Evolutionary conservation across 1,139 yeast genomes (phyloP).

Genomic region (Hemisphaericaspora lyxosophila): DNA sequence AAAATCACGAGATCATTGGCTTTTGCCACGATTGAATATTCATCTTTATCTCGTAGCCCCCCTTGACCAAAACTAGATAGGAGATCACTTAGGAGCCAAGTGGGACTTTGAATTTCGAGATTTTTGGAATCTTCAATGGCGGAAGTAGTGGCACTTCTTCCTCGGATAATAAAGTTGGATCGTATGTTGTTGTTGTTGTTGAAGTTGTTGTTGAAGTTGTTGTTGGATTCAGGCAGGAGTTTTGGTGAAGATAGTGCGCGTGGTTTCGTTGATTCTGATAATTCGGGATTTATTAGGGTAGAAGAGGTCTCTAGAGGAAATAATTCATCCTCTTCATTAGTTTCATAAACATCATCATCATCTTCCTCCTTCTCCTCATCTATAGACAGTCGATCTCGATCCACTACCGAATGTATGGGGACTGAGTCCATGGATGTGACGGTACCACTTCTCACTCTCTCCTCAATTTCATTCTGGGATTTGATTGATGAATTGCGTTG

Average conservation of each 20-base stretch:
- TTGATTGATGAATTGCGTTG: conserved; percentile 1
- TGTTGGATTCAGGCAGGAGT: background rate
- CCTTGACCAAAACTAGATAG: conserved; percentile 25
- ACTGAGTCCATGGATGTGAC: conserved; percentile 4
- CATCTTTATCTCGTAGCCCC: conserved; percentile 31
- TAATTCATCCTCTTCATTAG: background rate
- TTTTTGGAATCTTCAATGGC: background rate
- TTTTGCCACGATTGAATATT: conserved; percentile 50
- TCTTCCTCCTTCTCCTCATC: background rate
- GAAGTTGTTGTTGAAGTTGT: too few relatives aligned
- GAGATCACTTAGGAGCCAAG: conserved; percentile 39
- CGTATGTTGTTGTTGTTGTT: background rate
- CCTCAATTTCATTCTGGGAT: background rate
- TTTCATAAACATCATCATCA: background rate
- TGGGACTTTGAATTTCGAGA: conserved; percentile 28
- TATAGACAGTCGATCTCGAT: conserved; percentile 1
- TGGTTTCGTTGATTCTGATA: background rate
- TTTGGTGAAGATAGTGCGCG: background rate
- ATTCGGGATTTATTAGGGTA: background rate
- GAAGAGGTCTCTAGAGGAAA: background rate
- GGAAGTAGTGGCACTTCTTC: conserved; percentile 10
- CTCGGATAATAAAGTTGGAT: conserved; percentile 6
- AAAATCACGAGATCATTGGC: conserved; percentile 65
- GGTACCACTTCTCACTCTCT: conserved; percentile 4
- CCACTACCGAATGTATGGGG: conserved; percentile 5